These are phyloP conservation scores for Hygrophorus pudorinus DNA, from an alignment of 768 basidiomycete genomes.

Conservation along the genomic window DNA sequence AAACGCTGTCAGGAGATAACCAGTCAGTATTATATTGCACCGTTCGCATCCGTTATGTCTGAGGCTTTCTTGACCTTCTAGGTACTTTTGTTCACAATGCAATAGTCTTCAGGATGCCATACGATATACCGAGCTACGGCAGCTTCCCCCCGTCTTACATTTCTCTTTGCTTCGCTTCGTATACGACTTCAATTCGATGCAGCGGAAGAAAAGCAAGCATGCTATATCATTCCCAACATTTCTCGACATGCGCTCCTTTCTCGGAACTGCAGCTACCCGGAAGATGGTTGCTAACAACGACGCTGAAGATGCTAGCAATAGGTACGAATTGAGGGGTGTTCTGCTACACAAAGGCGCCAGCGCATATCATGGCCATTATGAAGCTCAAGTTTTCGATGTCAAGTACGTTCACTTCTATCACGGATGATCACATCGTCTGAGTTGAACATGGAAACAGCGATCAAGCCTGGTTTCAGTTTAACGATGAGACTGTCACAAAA, in stretches of 20 bases:
- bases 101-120: conserved; percentile 66
- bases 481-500: conserved; percentile 76
- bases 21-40: conserved; percentile 34
- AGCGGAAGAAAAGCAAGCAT: conserved; percentile 83
- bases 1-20: conserved; percentile 75
- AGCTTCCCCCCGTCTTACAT: conserved; percentile 82
- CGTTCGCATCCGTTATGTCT: not conserved
- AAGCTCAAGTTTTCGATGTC: conserved; percentile 72
- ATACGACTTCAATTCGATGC: conserved; percentile 68
- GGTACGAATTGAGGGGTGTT: conserved; percentile 82
- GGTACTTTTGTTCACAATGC: conserved; percentile 78
- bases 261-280: conserved; percentile 24
- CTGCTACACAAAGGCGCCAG: conserved; percentile 86
- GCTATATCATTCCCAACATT: conserved; percentile 64
- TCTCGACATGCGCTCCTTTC: conserved; percentile 64
- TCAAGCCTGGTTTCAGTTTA: conserved; percentile 82
- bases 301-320: conserved; percentile 15
- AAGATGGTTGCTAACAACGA: conserved; percentile 7
- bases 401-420: conserved; percentile 34
- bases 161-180: conserved; percentile 92
- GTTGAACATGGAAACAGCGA: conserved; percentile 29
- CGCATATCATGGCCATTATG: conserved; percentile 87
- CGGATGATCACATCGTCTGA: not conserved
- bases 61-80: conserved; percentile 17
- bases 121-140: conserved; percentile 58